phyloP scores from a whole-genome alignment of 169 alveolate species.

The Neospora caninum region DNA sequence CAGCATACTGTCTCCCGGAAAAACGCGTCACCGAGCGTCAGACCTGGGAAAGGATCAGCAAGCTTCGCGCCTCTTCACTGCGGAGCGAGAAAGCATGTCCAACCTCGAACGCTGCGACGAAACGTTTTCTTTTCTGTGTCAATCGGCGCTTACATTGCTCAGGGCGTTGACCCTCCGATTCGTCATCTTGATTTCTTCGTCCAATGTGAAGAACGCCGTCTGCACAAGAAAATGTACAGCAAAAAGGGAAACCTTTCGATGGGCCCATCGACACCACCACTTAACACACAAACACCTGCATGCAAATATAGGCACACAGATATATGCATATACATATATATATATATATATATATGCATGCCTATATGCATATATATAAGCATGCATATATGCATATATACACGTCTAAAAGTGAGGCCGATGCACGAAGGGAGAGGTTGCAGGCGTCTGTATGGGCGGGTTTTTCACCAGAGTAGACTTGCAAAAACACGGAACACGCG shows the following conservation, averaged over 20 bases:
- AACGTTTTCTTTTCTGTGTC: not conserved
- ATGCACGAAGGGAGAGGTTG: too few relatives aligned
- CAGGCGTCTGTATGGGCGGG: too few relatives aligned
- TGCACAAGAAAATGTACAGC: slow-evolving; percentile 72
- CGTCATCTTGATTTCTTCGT: slow-evolving; percentile 93
- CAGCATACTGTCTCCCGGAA: too few relatives aligned
- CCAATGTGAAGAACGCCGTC: slow-evolving; percentile 92
- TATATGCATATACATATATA: slow-evolving; percentile 26
- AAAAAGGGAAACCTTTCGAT: not conserved
- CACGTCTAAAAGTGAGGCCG: too few relatives aligned
- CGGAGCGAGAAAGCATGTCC: too few relatives aligned
- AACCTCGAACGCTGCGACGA: too few relatives aligned
- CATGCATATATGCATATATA: not conserved
- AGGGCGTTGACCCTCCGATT: slow-evolving; percentile 95
- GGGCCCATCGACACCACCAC: not conserved
- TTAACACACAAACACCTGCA: not conserved
- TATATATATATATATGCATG: not conserved
- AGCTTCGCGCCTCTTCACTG: too few relatives aligned
- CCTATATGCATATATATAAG: not conserved
- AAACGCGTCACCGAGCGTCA: too few relatives aligned
- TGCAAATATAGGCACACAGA: slow-evolving; percentile 2
- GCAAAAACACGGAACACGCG: too few relatives aligned
- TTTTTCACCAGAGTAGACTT: too few relatives aligned
- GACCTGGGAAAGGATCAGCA: too few relatives aligned
- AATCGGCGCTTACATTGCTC: slow-evolving; percentile 79